Evolutionary conservation across 2,329 filamentous ascomycete genomes (phyloP), one percentile per base, ranked within the genome.

Genomic region (Apiospora hydei): DNA sequence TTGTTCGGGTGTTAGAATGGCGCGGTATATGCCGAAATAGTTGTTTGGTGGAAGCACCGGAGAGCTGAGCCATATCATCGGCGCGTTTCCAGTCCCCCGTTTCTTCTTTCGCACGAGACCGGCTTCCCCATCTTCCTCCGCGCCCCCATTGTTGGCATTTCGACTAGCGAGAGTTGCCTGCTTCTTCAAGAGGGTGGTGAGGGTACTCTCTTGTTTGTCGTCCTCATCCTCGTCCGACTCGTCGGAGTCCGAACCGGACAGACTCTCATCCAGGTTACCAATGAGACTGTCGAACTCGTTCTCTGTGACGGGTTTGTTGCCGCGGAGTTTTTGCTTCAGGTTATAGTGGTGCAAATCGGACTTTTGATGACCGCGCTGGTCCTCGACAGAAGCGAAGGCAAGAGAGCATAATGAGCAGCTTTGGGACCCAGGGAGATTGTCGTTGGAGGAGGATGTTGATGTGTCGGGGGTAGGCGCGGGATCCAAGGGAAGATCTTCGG

Each of bases 331-430:
- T 80, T 96, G 93, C 83, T 98, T 98, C 73, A 98, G 84, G 80
- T 99, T 99, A 84, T 98, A 99, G 75, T 92, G 89, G 81, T 99
- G 96, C 68, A 97, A 87, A 79, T 99, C 96, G 13, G 96, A 98
- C 77, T 94, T 93, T 72, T 94, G 91, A 82, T 99, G 96, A 72
- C 90, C 88, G 73, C 94, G 90, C 80, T 98, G 96, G 74, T 98
- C 96, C 73, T 91, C 87, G 10, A 97, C 87, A 13, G 88, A 92
- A 44, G 87, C 79, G 77, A 97, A 98, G 6, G 88, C 85, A 49
- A 95, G 87, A 51, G 88, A 86, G 83, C 96, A 99, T 5, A 98
- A 87, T 0, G 92, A 90, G 81, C 96, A 99, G 18, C 94, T 89
- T 72, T 93, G 95, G 7, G 93, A 88, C 13, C 90, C 89, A 49